Percentiles rank a stretch among this genome's conserved stretches.
Evolutionary conservation across 2,329 filamentous ascomycete genomes (phyloP).

Genomic region (Fusarium xyrophilum): DNA sequence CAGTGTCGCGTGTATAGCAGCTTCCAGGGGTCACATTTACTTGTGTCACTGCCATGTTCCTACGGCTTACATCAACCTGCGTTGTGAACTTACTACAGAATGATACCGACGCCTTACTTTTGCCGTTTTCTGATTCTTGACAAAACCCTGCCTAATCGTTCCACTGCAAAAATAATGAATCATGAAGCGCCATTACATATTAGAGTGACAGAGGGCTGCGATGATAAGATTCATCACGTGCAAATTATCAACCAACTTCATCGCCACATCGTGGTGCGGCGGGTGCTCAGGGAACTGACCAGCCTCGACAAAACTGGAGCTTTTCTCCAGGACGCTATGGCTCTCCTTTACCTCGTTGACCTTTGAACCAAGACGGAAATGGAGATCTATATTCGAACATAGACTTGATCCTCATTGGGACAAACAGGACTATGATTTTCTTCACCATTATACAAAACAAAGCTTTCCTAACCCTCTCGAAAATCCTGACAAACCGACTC

Average conservation of each 20-base stretch:
- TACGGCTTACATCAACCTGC: background rate
- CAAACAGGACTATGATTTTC: background rate
- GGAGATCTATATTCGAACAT: background rate
- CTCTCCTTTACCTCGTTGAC: background rate
- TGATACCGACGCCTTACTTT: background rate
- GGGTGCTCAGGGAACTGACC: background rate
- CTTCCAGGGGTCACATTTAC: background rate
- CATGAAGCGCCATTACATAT: background rate
- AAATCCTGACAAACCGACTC: background rate
- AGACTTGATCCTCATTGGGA: accelerated
- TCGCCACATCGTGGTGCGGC: background rate
- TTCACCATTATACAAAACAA: accelerated
- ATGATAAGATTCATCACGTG: too few relatives aligned
- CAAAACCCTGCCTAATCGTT: background rate
- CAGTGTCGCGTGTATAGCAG: background rate
- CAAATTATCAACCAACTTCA: background rate
- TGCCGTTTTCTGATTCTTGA: background rate
- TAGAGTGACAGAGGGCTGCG: background rate
- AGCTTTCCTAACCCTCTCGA: background rate
- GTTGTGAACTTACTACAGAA: background rate
- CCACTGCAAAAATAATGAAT: background rate
- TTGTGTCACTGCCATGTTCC: background rate
- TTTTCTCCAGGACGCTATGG: conserved; percentile 1
- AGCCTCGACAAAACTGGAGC: background rate
- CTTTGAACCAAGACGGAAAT: too few relatives aligned